Evolutionary conservation across 2,329 filamentous ascomycete species (phyloP).

Genomic region (Coleophoma cylindrospora): DNA sequence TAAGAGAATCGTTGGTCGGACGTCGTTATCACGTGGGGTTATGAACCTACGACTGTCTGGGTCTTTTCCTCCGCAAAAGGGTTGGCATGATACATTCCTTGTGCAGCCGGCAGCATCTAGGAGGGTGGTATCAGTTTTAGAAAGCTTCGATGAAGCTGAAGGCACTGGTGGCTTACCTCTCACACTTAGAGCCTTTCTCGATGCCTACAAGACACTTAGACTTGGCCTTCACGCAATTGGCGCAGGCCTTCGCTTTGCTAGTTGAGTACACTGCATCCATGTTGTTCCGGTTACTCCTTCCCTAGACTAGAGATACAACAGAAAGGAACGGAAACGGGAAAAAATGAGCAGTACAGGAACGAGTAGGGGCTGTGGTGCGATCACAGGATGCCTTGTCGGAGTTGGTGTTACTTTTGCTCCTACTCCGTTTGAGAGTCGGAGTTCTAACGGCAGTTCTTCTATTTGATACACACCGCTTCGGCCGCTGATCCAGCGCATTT

Average conservation of each 20-base stretch:
- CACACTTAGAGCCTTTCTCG: conserved; percentile 1
- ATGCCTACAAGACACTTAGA: conserved; percentile 5
- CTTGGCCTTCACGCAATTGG: conserved; percentile 8
- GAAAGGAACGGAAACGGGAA: too few relatives aligned
- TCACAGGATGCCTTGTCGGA: too few relatives aligned
- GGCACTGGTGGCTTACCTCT: conserved; percentile 2
- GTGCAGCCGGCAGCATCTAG: not conserved
- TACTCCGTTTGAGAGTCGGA: too few relatives aligned
- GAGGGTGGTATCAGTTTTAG: not conserved
- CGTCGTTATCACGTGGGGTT: not conserved
- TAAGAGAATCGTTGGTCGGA: not conserved
- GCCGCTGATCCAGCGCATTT: too few relatives aligned
- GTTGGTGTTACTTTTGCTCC: too few relatives aligned
- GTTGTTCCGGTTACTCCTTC: not conserved
- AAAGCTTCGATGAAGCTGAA: not conserved
- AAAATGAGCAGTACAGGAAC: too few relatives aligned
- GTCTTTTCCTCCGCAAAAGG: not conserved
- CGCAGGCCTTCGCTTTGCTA: conserved; percentile 8
- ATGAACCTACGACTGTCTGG: not conserved
- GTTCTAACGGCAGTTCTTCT: too few relatives aligned
- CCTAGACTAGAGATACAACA: too few relatives aligned
- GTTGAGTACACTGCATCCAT: not conserved
- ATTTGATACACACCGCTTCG: too few relatives aligned
- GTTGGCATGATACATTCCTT: not conserved
- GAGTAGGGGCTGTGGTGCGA: too few relatives aligned